Conservation (phyloP, 805 yeast genomes). For the Wickerhamiella dianesei region DNA sequence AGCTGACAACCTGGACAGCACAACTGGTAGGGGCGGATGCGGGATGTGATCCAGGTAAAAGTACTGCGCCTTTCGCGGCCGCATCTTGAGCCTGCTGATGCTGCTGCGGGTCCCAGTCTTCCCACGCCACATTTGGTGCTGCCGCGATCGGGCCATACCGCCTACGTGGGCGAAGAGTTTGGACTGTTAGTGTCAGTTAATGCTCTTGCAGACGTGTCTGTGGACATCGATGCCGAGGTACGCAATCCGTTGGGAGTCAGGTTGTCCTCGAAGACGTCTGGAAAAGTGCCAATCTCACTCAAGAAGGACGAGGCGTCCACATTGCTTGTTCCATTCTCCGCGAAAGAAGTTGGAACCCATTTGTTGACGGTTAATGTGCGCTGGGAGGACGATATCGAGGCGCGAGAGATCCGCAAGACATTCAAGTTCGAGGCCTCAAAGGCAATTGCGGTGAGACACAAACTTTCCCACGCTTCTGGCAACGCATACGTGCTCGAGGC, state of each 20-base stretch:
- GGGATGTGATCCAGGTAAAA: constrained; percentile 16
- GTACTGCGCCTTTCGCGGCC: constrained; percentile 24
- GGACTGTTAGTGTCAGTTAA: constrained; percentile 17
- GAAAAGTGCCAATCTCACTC: not conserved
- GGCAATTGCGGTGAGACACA: constrained; percentile 23
- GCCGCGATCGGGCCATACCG: constrained; percentile 20
- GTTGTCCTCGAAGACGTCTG: not conserved
- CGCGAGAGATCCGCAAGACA: constrained; percentile 16
- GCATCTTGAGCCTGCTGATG: constrained; percentile 14
- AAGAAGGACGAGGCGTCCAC: not conserved
- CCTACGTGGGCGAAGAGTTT: constrained; percentile 25
- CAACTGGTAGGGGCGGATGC: too few relatives aligned
- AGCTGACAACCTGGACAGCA: too few relatives aligned
- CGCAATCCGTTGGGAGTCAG: not conserved
- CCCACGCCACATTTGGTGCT: constrained; percentile 16
- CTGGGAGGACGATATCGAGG: constrained; percentile 12
- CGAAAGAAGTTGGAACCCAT: not conserved
- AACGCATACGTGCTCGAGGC: constrained; percentile 20
- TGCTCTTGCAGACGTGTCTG: not conserved
- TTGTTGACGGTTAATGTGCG: constrained; percentile 17
- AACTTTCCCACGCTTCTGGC: constrained; percentile 13
- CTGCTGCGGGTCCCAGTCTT: constrained; percentile 10
- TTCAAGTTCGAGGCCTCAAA: constrained; percentile 23
- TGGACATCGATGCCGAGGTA: constrained; percentile 1
- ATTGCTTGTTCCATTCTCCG: not conserved